These are phyloP conservation scores for Phaeotremella skinneri DNA, from an alignment of 768 basidiomycete species.

Conservation along the genomic window DNA sequence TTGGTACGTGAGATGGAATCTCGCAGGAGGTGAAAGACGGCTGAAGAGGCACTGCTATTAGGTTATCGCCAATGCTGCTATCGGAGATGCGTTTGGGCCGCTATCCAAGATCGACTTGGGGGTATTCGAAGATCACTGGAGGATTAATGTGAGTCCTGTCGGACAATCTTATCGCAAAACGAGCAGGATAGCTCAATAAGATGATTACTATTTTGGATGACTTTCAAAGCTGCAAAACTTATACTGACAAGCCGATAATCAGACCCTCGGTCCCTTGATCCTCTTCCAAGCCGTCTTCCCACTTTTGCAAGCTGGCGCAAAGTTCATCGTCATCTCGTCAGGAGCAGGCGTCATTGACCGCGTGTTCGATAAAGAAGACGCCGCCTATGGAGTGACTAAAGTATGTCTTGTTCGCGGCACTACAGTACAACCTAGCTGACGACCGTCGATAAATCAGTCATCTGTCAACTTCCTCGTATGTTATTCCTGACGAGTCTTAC, in stretches of 20 bases:
- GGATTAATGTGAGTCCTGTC: conserved; percentile 28
- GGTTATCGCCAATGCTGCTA: conserved; percentile 36
- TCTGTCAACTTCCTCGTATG: conserved; percentile 19
- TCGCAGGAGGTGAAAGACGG: neutral
- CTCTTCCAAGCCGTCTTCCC: conserved; percentile 39
- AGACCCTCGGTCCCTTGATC: conserved; percentile 34
- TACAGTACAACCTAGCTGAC: no score
- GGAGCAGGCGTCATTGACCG: conserved; percentile 38
- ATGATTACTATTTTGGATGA: no score
- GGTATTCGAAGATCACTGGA: conserved; percentile 35
- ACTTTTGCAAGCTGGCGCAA: conserved; percentile 28
- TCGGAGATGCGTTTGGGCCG: conserved; percentile 13
- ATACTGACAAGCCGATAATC: neutral
- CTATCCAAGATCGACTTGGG: conserved; percentile 16
- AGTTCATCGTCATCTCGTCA: conserved; percentile 44
- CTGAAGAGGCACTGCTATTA: neutral
- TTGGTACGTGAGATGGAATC: conserved; percentile 16
- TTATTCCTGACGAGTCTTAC: neutral
- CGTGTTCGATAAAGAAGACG: conserved; percentile 34
- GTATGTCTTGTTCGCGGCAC: conserved; percentile 7
- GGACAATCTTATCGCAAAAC: no score
- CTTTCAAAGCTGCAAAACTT: no score
- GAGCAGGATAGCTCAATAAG: no score
- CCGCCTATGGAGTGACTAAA: conserved; percentile 32
- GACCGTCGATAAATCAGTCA: neutral